Evolutionary conservation across 129 eudicot genomes (phyloP).

Genomic region (Centrapalus pauciflorus): DNA sequence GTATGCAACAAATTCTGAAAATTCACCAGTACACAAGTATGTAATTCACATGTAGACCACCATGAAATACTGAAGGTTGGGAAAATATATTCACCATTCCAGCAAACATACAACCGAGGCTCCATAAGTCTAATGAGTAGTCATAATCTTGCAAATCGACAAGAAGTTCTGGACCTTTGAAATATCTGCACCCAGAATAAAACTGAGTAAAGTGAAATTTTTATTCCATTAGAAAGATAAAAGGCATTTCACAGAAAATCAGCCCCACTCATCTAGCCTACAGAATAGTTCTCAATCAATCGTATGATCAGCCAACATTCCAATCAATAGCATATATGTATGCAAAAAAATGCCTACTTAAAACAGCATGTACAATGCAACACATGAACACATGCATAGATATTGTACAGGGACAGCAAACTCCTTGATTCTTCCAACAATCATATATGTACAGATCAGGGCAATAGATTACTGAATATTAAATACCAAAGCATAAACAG

Average conservation of each 20-base stretch:
- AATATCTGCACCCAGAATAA: constrained; percentile 49
- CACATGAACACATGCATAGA: no score
- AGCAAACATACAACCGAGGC: constrained; percentile 93
- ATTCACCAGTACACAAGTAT: not conserved
- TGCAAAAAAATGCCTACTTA: not conserved
- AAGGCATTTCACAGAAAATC: not conserved
- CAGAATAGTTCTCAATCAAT: not conserved
- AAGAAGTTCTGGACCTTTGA: constrained; percentile 86
- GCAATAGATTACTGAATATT: not conserved
- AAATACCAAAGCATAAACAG: not conserved
- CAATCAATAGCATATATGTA: no score
- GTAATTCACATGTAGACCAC: not conserved
- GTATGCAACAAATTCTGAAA: not conserved
- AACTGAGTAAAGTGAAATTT: not conserved
- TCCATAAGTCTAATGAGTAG: constrained; percentile 84
- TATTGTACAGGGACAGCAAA: not conserved
- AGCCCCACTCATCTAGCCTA: not conserved
- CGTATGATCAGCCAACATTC: not conserved
- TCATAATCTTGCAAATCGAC: constrained; percentile 88
- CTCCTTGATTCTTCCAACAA: not conserved
- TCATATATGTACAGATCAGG: not conserved
- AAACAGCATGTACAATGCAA: no score
- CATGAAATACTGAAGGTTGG: not conserved
- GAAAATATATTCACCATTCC: constrained; percentile 63
- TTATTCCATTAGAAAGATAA: not conserved